Conservation (phyloP, 495 filamentous ascomycete species). For the Penicillium herquei region DNA sequence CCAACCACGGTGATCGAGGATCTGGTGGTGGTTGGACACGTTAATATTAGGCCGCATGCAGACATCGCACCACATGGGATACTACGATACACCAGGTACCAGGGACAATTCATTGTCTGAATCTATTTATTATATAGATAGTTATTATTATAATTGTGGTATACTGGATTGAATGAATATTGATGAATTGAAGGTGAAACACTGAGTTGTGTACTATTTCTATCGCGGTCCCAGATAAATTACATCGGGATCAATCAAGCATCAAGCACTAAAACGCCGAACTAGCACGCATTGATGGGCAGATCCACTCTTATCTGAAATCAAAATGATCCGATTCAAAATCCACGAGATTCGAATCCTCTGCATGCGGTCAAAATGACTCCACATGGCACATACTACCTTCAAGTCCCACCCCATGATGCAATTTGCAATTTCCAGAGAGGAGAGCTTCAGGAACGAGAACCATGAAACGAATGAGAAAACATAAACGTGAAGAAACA, state of each 20-base stretch:
- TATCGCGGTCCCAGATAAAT: background rate
- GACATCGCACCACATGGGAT: background rate
- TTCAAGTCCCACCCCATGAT: constrained; percentile 12
- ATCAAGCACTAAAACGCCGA: background rate
- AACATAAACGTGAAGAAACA: background rate
- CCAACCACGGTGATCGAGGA: background rate
- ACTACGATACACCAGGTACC: background rate
- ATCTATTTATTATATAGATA: no score
- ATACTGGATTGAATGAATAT: no score
- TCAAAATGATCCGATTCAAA: background rate
- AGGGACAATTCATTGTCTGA: background rate
- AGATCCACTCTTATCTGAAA: background rate
- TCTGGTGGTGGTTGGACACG: background rate
- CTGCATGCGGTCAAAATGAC: constrained; percentile 28
- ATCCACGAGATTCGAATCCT: background rate
- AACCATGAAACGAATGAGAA: background rate
- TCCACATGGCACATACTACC: constrained; percentile 12
- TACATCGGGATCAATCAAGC: background rate
- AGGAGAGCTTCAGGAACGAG: background rate
- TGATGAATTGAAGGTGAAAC: background rate
- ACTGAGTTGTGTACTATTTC: background rate
- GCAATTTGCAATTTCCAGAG: constrained; percentile 21
- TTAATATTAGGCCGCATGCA: background rate
- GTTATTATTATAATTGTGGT: no score
- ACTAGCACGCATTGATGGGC: no score